Percentiles rank a stretch among this genome's conserved stretches.
Evolutionary conservation across 306 rosid species (phyloP).

Genomic region (Albizia julibrissin): DNA sequence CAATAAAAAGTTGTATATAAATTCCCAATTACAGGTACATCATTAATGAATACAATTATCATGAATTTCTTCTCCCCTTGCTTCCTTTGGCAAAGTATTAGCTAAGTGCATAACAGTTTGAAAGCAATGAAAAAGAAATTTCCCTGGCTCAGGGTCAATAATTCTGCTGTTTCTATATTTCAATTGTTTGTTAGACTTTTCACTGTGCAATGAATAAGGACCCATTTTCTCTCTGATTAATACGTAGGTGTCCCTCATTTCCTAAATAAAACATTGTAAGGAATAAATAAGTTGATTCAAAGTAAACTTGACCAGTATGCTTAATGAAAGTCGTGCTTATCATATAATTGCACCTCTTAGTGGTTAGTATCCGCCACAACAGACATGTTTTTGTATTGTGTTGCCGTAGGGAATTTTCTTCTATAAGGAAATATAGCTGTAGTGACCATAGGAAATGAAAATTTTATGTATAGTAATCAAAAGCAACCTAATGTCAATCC

Average conservation of each 20-base stretch:
- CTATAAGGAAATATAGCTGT: background rate
- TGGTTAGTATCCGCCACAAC: background rate
- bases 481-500: conserved; percentile 22
- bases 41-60: background rate
- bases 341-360: background rate
- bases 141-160: background rate
- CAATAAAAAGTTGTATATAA: background rate
- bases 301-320: background rate
- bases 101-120: background rate
- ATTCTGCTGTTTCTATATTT: background rate
- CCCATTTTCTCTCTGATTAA: background rate
- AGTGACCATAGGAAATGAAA: background rate
- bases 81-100: background rate
- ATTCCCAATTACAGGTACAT: conserved; percentile 4
- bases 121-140: background rate
- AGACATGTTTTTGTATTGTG: background rate
- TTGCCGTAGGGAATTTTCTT: background rate
- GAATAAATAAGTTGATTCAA: background rate
- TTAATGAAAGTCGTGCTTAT: background rate
- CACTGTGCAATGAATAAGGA: background rate
- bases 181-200: background rate
- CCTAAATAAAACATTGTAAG: background rate
- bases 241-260: background rate
- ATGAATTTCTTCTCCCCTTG: background rate
- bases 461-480: background rate